Evolutionary conservation across 805 yeast genomes (phyloP), one percentile per base, ranked within the genome.

Genomic region (Yamadazyma paraphyllophila): DNA sequence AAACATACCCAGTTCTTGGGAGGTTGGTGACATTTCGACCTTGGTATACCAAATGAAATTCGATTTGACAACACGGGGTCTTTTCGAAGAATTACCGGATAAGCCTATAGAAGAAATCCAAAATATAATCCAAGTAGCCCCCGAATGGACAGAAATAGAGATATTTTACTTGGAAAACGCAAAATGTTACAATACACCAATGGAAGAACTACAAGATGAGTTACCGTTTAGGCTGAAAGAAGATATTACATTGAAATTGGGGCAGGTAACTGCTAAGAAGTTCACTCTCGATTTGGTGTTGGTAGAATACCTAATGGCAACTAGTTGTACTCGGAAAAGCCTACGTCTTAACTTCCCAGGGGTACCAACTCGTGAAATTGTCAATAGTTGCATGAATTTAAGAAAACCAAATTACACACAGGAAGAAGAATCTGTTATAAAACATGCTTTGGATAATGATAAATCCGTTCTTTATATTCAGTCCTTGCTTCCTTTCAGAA

Each of bases 401-500:
- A 60, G 58, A 46, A 48, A 55, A 27, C 56, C 56, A 15, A 32
- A 24, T 7, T 30, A 29, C 30, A 32, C 43, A 4, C 15, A 24
- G 16, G 62, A 60, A 34, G 45, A 57, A 25, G 62, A 60, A 43
- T 44, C 32, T 2, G 30, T 47, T 11, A 41, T 47, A 11, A 40
- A 45, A 30, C 33, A 32, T 5, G 17, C 30, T 36, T 20, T 38
- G n/a, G 33, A 45, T 8, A 25, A 48, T 24, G 44, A 31, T 12
- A 46, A 38, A 51, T 38, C 61, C 47, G 27, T 60, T 53, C 14
- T 44, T 52, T 37, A 55, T 50, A 49, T 55, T 54, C 41, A 65
- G 57, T 31, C 58, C 56, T 11, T 53, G 50, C 12, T 51, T 13
- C 55, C 55, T 4, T 45, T 45, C 10, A 44, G 55, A 43, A 38